Evolutionary conservation across 108 stramenopile species (phyloP), one percentile per base, ranked within the genome.

Genomic region (Skeletonema costatum): DNA sequence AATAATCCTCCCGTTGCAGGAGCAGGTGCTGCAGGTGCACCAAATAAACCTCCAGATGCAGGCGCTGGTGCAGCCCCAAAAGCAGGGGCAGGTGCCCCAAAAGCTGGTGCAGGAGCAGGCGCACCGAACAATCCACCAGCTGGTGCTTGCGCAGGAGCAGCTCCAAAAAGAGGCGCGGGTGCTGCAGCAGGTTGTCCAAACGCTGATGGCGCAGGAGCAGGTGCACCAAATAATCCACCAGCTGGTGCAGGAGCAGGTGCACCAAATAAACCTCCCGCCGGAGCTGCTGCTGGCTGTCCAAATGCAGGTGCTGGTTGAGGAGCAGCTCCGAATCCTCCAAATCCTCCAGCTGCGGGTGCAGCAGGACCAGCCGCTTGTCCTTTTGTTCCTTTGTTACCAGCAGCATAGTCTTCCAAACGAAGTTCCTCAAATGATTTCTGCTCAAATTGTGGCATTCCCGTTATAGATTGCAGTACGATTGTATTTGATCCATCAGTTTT

Each of bases 391-490:
- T 88, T 91, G 68, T 95, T 96, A 4, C 94, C 96, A 29, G 85
- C 83, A 66, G 61, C 42, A 76, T 95, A 96, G 83, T 98, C 98
- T 73, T 98, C 96, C 35, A 93, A 79, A 5, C 96, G 83, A 25
- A 98, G 79, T 80, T 98, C 97, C 85, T 98, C 97, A 75, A 94
- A 93, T 13, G 83, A 86, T 71, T 97, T 97, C 10, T 79, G 77
- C 62, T 89, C 90, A 68, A 97, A 98, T 60, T 79, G 85, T 29
- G 86, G 85, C 95, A 96, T 95, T 56, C 91, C 92, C 14, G 93
- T 86, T 67, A 97, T 97, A 59, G 93, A 84, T 51, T 94, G 93
- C 60, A 97, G 70, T 68, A 76, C 75, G 74, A 97, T 95, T 35
- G 68, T 70, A 13, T 81, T 84, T 12, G 79, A 73, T 56, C 93